Evolutionary conservation across 1,284 basidiomycete genomes (phyloP).

Genomic region (Cryptococcus sp.): DNA sequence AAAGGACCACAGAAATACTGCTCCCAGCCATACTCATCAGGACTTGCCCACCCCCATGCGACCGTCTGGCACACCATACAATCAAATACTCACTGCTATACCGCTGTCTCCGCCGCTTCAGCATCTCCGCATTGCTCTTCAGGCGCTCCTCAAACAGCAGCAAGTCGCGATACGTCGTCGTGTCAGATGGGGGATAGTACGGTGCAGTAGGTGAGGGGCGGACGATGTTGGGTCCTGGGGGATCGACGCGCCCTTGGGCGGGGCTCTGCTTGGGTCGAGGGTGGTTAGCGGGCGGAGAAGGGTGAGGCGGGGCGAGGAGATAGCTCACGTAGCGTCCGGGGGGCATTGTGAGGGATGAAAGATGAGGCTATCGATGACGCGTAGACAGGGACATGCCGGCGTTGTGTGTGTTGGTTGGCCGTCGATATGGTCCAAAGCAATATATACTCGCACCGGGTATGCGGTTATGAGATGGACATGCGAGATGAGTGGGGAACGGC

Average conservation of each 20-base stretch:
- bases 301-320: not conserved
- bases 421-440: too few relatives aligned
- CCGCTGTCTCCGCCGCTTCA: conserved; percentile 74
- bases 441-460: too few relatives aligned
- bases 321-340: not conserved
- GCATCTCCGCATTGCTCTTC: conserved; percentile 81
- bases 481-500: too few relatives aligned
- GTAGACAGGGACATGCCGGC: too few relatives aligned
- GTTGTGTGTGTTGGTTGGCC: too few relatives aligned
- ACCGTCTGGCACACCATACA: not conserved
- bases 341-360: not conserved
- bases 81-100: conserved; percentile 70
- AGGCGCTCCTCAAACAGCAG: conserved; percentile 93
- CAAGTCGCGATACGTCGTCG: conserved; percentile 78
- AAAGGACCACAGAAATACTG: conserved; percentile 44
- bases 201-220: conserved; percentile 36
- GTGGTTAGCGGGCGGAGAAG: not conserved
- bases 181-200: conserved; percentile 65
- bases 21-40: not conserved
- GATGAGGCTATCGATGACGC: not conserved
- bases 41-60: not conserved
- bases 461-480: too few relatives aligned
- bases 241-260: not conserved
- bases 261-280: not conserved
- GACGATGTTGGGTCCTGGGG: not conserved